Evolutionary conservation across 2,329 filamentous ascomycete species (phyloP), one percentile per base, ranked within the genome.

Genomic region (Graphiopsis chlorocephala): DNA sequence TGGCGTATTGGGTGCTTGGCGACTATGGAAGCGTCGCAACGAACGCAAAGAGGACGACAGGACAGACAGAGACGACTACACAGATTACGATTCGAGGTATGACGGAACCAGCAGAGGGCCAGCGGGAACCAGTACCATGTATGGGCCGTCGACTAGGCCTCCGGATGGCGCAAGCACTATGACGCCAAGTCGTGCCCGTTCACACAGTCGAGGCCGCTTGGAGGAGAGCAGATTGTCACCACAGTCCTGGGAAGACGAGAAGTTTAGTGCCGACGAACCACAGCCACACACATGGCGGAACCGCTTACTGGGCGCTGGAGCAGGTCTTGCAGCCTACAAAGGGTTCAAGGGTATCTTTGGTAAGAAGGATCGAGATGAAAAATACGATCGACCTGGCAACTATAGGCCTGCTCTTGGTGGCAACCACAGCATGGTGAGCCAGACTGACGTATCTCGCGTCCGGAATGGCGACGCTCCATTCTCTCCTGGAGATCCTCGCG

Each of bases 1-100:
- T 6, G 84, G 86, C 25, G 83, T 83, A 59, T 80, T 85, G 25
- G 86, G 85, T 8, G 85, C 83, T 35, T 87, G 85, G 26, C 72
- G 88, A 61, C 85, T 84, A 66, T 83, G 83, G 17, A 74, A 89
- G 64, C 75, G 77, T 20, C 76, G 79, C n/a, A 61, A 63, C 7
- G 56, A 65, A 25, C 48, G 50, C 15, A 52, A 65, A 23, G 56
- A 65, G 4, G 56, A 59, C 33, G 50, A 62, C 23, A 53, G 53
- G 28, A 64, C 50, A 23, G 33, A 52, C 31, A 48, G 29, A 55
- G 52, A 59, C 45, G 38, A 62, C 47, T 48, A 69, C 61, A 62
- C 50, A 59, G 58, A 48, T 47, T 59, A 45, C 29, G 60, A 64
- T 38, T 64, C 62, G 53, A 48, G 56, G 5, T 64, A 64, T 42